Conservation (phyloP, 2,329 filamentous ascomycete species). For the Cladosporium austrohemisphaericum region DNA sequence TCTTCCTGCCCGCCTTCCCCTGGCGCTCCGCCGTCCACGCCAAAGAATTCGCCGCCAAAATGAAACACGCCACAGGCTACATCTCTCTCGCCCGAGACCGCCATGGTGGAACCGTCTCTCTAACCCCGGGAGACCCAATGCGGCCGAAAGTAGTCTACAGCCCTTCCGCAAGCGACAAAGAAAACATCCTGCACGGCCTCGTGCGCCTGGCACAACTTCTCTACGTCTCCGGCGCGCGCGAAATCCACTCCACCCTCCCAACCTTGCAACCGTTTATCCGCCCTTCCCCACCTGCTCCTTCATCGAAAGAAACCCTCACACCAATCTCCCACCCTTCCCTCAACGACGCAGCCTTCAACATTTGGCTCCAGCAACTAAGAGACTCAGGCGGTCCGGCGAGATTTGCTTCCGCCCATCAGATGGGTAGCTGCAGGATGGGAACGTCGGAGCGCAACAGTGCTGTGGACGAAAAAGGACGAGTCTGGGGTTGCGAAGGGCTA, state of each 20-base stretch:
- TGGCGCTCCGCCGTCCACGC: conserved; percentile 67
- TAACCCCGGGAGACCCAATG: conserved; percentile 61
- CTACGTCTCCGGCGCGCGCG: conserved; percentile 73
- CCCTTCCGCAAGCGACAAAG: conserved; percentile 66
- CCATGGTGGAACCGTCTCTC: conserved; percentile 69
- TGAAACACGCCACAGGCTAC: conserved; percentile 66
- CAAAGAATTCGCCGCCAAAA: conserved; percentile 67
- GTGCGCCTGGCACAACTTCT: conserved; percentile 70
- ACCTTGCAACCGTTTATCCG: conserved; percentile 63
- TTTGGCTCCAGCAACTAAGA: conserved; percentile 55
- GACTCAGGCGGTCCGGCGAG: conserved; percentile 49
- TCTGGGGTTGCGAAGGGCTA: conserved; percentile 64
- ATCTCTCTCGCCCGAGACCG: conserved; percentile 73
- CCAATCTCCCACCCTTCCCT: conserved; percentile 34
- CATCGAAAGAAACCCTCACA: conserved; percentile 19
- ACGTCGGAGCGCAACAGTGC: conserved; percentile 40
- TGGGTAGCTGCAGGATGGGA: conserved; percentile 74
- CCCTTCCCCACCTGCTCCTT: conserved; percentile 14
- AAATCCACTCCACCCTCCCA: conserved; percentile 66
- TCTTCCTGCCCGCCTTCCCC: conserved; percentile 59
- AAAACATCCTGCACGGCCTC: conserved; percentile 67
- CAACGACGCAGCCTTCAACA: conserved; percentile 57
- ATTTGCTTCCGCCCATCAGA: conserved; percentile 75
- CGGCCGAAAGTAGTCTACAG: conserved; percentile 66
- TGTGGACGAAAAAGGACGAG: conserved; percentile 40